Base-by-base conservation (phyloP, 1,284 basidiomycete genomes). In the Cutaneotrichosporon sp. region DNA sequence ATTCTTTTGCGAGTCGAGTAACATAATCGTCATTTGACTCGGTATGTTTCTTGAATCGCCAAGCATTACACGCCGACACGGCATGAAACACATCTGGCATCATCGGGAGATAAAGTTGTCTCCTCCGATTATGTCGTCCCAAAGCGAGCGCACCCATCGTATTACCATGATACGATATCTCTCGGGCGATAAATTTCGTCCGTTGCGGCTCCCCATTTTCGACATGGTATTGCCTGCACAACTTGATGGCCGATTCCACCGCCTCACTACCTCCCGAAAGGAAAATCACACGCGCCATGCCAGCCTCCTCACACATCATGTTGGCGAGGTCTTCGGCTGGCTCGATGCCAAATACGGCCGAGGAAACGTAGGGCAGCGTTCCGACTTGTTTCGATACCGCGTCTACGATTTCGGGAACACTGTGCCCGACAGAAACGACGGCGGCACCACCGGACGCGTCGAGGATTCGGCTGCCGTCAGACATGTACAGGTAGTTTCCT, bases 101-200 rank as follows among this genome's bases (percentile, higher is more conserved):
- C 14, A 73, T 61, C 0, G 73, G 70, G 36, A 68, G 62, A 57
- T 70, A 73, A 42, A 62, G 56, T 26, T 61, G 52, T 16, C 71
- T 52, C 6, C 91, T 85, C 40, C 77, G 73, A 38, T 66, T 59
- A 49, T 68, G 64, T 2, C 69, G 58, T 2, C 63, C 60, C 4
- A 67, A 55, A 10, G 66, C 52, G 18, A 70, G 66, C 8, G 64
- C 80, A 0, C 84, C 84, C 32, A 92, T 72, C 2, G 90, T 90
- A 76, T 92, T 93, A 1, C 92, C 92, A 74, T 94, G 92, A 80
- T 87, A 94, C 3, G 89, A 90, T 26, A 91, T 81, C 58, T 88
- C 77, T 18, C 91, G 85, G n/a, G 85, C 89, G 70, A 94, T 92
- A 74, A 89, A 91, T 70, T 92, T 88, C 58, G 73, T 85, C 56